Conservation (phyloP, 2,329 filamentous ascomycete genomes). For the Diplodia sapinea region DNA sequence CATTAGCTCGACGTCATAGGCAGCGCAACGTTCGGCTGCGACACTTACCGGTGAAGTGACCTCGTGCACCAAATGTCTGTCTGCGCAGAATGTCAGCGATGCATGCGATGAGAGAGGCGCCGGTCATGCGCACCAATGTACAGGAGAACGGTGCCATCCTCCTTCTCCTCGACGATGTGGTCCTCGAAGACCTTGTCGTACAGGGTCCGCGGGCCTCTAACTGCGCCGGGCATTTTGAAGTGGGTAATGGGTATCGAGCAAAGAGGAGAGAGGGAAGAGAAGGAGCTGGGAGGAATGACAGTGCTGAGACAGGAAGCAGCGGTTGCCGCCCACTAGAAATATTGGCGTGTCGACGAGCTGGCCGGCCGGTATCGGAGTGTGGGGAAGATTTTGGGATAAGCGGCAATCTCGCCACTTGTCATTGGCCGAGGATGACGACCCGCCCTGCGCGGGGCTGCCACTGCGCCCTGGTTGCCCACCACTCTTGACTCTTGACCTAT, state of each 20-base stretch:
- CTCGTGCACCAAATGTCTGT: slow-evolving; percentile 96
- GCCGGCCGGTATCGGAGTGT: slow-evolving; percentile 28
- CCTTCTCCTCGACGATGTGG: slow-evolving; percentile 94
- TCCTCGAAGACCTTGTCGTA: slow-evolving; percentile 97
- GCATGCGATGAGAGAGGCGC: slow-evolving; percentile 4
- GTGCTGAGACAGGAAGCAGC: slow-evolving; percentile 8
- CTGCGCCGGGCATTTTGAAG: slow-evolving; percentile 74
- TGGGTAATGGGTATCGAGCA: slow-evolving; percentile 33
- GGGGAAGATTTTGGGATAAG: slow-evolving; percentile 29
- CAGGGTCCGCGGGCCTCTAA: slow-evolving; percentile 77
- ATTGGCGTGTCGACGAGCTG: slow-evolving; percentile 16
- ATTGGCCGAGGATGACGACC: slow-evolving; percentile 8
- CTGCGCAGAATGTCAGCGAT: slow-evolving; percentile 55
- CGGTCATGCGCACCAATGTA: slow-evolving; percentile 78
- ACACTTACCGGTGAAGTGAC: slow-evolving; percentile 87
- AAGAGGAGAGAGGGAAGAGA: slow-evolving; percentile 31
- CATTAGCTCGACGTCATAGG: slow-evolving; percentile 23
- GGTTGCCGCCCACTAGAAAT: slow-evolving; percentile 30
- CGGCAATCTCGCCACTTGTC: slow-evolving; percentile 22
- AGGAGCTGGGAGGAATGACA: slow-evolving; percentile 16
- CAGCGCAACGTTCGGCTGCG: not conserved
- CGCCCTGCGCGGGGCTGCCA: slow-evolving; percentile 9
- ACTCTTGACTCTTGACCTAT: slow-evolving; percentile 10
- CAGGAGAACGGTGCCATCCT: slow-evolving; percentile 87
- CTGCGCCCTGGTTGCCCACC: not conserved